Conservation (phyloP, 2,329 filamentous ascomycete genomes). For the Emericellopsis atlantica region DNA sequence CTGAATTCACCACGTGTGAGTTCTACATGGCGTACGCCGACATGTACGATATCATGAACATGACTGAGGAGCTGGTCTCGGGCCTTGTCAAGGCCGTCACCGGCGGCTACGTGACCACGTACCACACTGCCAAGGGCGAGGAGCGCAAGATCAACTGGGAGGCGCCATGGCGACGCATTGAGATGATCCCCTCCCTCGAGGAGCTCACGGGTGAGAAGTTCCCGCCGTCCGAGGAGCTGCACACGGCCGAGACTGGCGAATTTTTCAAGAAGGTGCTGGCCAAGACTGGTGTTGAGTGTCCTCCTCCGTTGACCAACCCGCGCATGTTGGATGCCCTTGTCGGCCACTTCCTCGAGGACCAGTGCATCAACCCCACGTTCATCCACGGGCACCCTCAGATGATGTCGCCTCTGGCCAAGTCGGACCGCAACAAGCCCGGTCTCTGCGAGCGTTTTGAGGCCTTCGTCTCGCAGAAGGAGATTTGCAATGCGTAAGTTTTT, state of each 20-base stretch:
- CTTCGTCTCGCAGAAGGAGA: slow-evolving; percentile 70
- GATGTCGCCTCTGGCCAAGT: slow-evolving; percentile 92
- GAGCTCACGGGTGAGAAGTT: slow-evolving; percentile 87
- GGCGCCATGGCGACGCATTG: slow-evolving; percentile 80
- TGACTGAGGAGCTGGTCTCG: slow-evolving; percentile 89
- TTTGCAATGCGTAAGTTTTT: slow-evolving; percentile 59
- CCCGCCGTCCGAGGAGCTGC: slow-evolving; percentile 75
- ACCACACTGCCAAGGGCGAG: slow-evolving; percentile 77
- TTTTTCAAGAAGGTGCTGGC: slow-evolving; percentile 76
- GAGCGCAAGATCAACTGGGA: slow-evolving; percentile 92
- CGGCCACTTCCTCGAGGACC: slow-evolving; percentile 90
- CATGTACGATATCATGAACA: slow-evolving; percentile 67
- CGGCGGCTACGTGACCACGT: slow-evolving; percentile 73
- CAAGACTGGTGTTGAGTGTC: slow-evolving; percentile 85
- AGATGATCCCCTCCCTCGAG: slow-evolving; percentile 84
- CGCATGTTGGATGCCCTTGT: slow-evolving; percentile 94
- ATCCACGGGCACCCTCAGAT: slow-evolving; percentile 52
- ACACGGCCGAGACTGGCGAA: slow-evolving; percentile 77
- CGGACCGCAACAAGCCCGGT: slow-evolving; percentile 68
- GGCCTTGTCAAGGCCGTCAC: slow-evolving; percentile 80
- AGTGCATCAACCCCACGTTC: slow-evolving; percentile 71
- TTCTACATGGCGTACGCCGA: slow-evolving; percentile 95
- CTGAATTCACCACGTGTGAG: slow-evolving; percentile 91
- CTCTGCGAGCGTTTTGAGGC: slow-evolving; percentile 96
- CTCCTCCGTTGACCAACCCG: slow-evolving; percentile 81